phyloP scores from a whole-genome alignment of 768 basidiomycete species.

The Boletus vermiculosoides region DNA sequence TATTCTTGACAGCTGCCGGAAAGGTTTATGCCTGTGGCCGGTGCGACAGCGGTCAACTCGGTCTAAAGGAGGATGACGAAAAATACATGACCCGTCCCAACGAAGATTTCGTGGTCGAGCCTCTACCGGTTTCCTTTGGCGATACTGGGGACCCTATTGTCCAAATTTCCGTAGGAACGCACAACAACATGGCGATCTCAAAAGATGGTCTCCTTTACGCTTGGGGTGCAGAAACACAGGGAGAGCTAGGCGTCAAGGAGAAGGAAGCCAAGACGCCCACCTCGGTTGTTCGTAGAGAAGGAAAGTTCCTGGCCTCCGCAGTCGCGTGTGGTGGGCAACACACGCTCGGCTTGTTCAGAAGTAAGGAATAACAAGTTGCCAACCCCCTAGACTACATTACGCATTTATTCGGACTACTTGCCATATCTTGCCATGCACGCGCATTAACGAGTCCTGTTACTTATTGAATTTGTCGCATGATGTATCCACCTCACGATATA shows the following conservation, averaged over 20 bases:
- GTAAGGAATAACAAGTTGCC: constrained; percentile 40
- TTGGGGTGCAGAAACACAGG: constrained; percentile 79
- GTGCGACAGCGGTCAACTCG: constrained; percentile 80
- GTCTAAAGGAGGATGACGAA: constrained; percentile 65
- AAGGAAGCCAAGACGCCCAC: constrained; percentile 63
- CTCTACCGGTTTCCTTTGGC: constrained; percentile 65
- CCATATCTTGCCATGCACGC: constrained; percentile 14
- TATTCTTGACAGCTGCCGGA: constrained; percentile 84
- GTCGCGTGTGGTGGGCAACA: constrained; percentile 81
- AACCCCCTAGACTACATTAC: constrained; percentile 10
- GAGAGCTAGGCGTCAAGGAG: constrained; percentile 68
- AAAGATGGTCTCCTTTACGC: constrained; percentile 64
- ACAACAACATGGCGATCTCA: constrained; percentile 73
- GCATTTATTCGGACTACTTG: constrained; percentile 20
- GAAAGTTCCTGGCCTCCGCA: constrained; percentile 48
- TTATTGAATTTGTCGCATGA: constrained; percentile 19
- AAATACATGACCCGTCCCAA: constrained; percentile 55
- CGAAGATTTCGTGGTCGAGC: constrained; percentile 62
- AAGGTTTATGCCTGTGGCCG: constrained; percentile 87
- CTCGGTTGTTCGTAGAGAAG: constrained; percentile 68
- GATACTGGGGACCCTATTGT: constrained; percentile 62
- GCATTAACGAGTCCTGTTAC: constrained; percentile 18
- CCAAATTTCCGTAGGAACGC: constrained; percentile 64
- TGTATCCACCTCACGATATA: constrained; percentile 15
- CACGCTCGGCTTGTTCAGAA: constrained; percentile 68